A percentile compares a stretch with the other conserved stretches of the same genome.
Evolutionary conservation across 2,329 filamentous ascomycete genomes (phyloP).

Genomic region (Curvularia verruculosa): DNA sequence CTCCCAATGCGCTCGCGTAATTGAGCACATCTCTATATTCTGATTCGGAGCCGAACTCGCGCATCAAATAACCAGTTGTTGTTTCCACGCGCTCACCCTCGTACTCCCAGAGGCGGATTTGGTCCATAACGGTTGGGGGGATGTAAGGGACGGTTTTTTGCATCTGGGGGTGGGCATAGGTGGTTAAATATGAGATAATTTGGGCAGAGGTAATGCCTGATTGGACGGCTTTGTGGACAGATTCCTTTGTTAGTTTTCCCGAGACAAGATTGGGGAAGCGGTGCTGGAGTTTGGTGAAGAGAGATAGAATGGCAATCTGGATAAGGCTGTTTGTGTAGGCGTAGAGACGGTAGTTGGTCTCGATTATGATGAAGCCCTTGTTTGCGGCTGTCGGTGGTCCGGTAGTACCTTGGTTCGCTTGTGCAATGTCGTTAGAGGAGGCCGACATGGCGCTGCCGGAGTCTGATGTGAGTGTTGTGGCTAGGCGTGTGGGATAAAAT

Average conservation of each 20-base stretch:
- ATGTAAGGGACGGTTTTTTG: constrained; percentile 77
- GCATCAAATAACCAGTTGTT: constrained; percentile 83
- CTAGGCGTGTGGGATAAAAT: constrained; percentile 90
- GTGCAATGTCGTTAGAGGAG: constrained; percentile 64
- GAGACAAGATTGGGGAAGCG: constrained; percentile 95
- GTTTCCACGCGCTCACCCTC: constrained; percentile 94
- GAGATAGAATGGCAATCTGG: constrained; percentile 89
- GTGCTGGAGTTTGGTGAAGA: constrained; percentile 86
- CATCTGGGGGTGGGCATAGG: constrained; percentile 95
- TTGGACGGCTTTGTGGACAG: constrained; percentile 83
- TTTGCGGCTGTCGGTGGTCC: constrained; percentile 40
- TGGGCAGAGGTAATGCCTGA: constrained; percentile 94
- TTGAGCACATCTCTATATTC: constrained; percentile 74
- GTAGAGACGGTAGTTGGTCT: constrained; percentile 97
- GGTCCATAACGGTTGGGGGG: constrained; percentile 94
- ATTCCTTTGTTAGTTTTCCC: constrained; percentile 86
- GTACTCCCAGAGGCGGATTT: constrained; percentile 96
- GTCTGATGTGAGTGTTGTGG: constrained; percentile 86
- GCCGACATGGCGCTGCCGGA: constrained; percentile 55
- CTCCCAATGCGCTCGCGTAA: constrained; percentile 88
- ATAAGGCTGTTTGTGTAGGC: constrained; percentile 94
- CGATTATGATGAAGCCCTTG: constrained; percentile 89
- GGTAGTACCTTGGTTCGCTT: constrained; percentile 15
- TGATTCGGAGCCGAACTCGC: constrained; percentile 75
- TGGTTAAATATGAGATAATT: constrained; percentile 89